phyloP scores from a whole-genome alignment of 768 basidiomycete genomes.

The Kwoniella sp. region DNA sequence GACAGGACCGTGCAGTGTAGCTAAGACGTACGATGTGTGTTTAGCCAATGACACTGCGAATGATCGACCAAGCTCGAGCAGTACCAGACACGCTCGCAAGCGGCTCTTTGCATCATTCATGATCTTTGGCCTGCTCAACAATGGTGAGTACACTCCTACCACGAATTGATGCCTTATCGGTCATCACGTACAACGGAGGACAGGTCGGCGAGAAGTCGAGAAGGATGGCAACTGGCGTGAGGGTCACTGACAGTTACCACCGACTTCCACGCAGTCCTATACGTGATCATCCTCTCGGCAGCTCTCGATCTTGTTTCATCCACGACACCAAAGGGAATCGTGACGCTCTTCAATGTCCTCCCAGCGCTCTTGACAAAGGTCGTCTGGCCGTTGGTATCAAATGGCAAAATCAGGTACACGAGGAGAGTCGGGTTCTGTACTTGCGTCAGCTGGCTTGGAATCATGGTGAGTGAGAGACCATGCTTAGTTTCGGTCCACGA shows the following conservation, averaged over 20 bases:
- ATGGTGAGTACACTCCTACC: slow-evolving; percentile 62
- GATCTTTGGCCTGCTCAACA: slow-evolving; percentile 88
- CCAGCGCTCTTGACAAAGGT: slow-evolving; percentile 85
- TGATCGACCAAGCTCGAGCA: slow-evolving; percentile 8
- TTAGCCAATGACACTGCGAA: slow-evolving; percentile 14
- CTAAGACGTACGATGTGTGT: background rate
- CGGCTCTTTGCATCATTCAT: slow-evolving; percentile 67
- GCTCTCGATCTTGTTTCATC: slow-evolving; percentile 92
- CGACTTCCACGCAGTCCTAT: slow-evolving; percentile 68
- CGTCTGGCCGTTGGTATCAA: slow-evolving; percentile 87
- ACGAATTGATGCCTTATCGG: too few species aligned
- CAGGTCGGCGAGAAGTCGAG: too few species aligned
- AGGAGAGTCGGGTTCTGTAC: slow-evolving; percentile 76
- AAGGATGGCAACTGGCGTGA: too few species aligned
- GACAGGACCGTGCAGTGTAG: too few species aligned
- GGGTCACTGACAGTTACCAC: too few species aligned
- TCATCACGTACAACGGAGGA: too few species aligned
- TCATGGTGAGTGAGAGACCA: slow-evolving; percentile 67
- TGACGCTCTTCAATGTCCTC: slow-evolving; percentile 91
- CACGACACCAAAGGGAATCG: slow-evolving; percentile 89
- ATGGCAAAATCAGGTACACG: slow-evolving; percentile 79
- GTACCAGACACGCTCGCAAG: slow-evolving; percentile 24
- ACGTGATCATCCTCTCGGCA: slow-evolving; percentile 94
- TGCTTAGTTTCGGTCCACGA: background rate
- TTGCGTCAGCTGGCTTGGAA: slow-evolving; percentile 73